Evolutionary conservation across 495 filamentous ascomycete genomes (phyloP).

Genomic region (Penicillium tannophilum): DNA sequence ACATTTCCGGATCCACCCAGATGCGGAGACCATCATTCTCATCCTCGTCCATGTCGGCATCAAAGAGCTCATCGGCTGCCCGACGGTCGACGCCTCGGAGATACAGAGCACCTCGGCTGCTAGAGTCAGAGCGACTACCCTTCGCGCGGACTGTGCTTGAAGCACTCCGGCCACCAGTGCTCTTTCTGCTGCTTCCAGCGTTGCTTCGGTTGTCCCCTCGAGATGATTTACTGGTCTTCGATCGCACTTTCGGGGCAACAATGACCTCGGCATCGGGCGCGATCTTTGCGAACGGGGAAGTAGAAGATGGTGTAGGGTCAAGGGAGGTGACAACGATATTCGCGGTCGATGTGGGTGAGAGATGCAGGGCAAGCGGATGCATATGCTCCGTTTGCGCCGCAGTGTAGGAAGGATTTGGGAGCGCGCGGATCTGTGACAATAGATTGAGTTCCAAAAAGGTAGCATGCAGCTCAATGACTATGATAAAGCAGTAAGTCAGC

Average conservation of each 20-base stretch:
- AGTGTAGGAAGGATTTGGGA: conserved; percentile 78
- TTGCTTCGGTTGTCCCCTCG: conserved; percentile 68
- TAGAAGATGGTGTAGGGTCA: conserved; percentile 65
- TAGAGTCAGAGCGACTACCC: conserved; percentile 57
- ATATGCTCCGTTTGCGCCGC: conserved; percentile 48
- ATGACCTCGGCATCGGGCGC: conserved; percentile 93
- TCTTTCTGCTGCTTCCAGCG: conserved; percentile 67
- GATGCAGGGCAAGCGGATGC: conserved; percentile 88
- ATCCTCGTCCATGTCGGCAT: conserved; percentile 53
- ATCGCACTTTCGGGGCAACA: conserved; percentile 87
- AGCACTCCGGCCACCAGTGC: conserved; percentile 68
- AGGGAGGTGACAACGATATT: conserved; percentile 84
- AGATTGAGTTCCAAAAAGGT: conserved; percentile 94
- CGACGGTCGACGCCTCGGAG: conserved; percentile 75
- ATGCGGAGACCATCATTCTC: conserved; percentile 67
- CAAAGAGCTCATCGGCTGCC: conserved; percentile 71
- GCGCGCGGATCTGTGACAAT: conserved; percentile 85
- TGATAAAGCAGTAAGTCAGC: conserved; percentile 14
- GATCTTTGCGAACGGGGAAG: conserved; percentile 85
- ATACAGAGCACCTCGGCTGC: conserved; percentile 65
- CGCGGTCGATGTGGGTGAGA: conserved; percentile 93
- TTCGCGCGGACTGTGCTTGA: conserved; percentile 66
- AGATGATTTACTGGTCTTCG: conserved; percentile 56
- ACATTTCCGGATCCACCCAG: conserved; percentile 80
- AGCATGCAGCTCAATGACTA: conserved; percentile 93